A percentile compares a stretch with the other conserved stretches of the same genome.
phyloP scores from a whole-genome alignment of 495 filamentous ascomycete genomes.

The Trichoderma gamsii region DNA sequence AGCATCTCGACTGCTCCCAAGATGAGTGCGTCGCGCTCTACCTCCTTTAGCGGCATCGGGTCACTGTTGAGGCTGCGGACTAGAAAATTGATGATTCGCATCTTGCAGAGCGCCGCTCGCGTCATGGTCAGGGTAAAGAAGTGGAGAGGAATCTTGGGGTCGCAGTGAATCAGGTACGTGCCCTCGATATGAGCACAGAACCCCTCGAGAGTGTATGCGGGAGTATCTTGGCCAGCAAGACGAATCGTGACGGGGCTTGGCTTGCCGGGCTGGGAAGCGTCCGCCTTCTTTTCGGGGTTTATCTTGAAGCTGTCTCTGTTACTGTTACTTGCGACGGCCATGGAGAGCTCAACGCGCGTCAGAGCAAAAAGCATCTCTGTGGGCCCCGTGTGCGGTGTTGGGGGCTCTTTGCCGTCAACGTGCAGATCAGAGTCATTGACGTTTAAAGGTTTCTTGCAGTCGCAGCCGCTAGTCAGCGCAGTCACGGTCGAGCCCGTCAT shows the following conservation, averaged over 20 bases:
- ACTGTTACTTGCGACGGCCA: conserved; percentile 37
- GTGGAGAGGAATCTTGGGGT: conserved; percentile 56
- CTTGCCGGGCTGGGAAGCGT: background rate
- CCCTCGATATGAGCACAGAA: conserved; percentile 53
- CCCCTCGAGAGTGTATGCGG: conserved; percentile 46
- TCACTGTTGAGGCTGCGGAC: conserved; percentile 21
- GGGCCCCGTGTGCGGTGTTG: conserved; percentile 35
- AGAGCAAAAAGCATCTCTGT: conserved; percentile 49
- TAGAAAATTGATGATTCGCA: conserved; percentile 35
- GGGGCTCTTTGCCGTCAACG: conserved; percentile 40
- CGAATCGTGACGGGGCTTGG: conserved; percentile 33
- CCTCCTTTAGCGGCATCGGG: conserved; percentile 26
- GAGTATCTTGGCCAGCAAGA: conserved; percentile 37
- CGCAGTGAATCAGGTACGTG: conserved; percentile 54
- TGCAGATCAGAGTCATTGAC: conserved; percentile 53
- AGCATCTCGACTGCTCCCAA: conserved; percentile 45
- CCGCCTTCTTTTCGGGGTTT: background rate
- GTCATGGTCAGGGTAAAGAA: conserved; percentile 46
- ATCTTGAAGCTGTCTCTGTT: conserved; percentile 16
- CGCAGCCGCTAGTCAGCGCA: conserved; percentile 42
- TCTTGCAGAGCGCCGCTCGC: conserved; percentile 43
- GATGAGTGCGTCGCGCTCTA: conserved; percentile 41
- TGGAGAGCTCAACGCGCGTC: conserved; percentile 43
- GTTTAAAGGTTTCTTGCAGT: conserved; percentile 47
- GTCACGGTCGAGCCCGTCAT: conserved; percentile 60